These are phyloP conservation scores for Venturia effusa DNA, from an alignment of 2,329 filamentous ascomycete species.

Conservation along the genomic window DNA sequence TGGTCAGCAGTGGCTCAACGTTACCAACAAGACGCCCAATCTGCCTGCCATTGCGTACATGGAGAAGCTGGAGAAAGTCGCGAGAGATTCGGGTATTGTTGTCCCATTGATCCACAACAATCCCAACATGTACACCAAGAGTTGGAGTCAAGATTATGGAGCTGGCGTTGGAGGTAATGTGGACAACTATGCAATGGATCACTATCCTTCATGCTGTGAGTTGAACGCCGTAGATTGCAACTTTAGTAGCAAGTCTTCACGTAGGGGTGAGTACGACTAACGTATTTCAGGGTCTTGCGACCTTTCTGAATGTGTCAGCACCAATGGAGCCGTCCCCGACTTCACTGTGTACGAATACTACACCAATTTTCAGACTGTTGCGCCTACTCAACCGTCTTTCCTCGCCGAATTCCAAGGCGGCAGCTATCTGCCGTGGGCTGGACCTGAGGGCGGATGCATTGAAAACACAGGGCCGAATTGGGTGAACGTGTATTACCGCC, in stretches of 20 bases:
- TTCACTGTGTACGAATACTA: slow-evolving; percentile 32
- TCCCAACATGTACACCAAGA: slow-evolving; percentile 39
- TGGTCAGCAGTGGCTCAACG: slow-evolving; percentile 44
- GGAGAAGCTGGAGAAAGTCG: slow-evolving; percentile 43
- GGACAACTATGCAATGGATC: slow-evolving; percentile 42
- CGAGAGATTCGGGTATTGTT: slow-evolving; percentile 46
- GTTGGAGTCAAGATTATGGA: neutral
- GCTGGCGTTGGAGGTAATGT: slow-evolving; percentile 44
- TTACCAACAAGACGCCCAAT: slow-evolving; percentile 40
- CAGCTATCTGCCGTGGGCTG: slow-evolving; percentile 51
- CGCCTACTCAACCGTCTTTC: slow-evolving; percentile 39
- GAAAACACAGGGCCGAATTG: slow-evolving; percentile 47
- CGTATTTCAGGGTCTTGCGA: slow-evolving; percentile 51
- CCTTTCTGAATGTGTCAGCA: slow-evolving; percentile 47
- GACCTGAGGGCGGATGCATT: slow-evolving; percentile 45
- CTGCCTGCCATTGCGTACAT: slow-evolving; percentile 43
- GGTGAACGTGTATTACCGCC: slow-evolving; percentile 53
- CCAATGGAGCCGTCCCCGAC: slow-evolving; percentile 15
- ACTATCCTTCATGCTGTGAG: slow-evolving; percentile 29
- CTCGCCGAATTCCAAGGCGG: slow-evolving; percentile 48
- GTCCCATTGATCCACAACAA: slow-evolving; percentile 49
- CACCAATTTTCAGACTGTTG: slow-evolving; percentile 33
- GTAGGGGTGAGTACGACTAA: neutral
- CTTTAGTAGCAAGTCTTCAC: neutral
- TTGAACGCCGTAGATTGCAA: neutral